phyloP scores from a whole-genome alignment of 331 rosid genomes.

The Quercus lobata region DNA sequence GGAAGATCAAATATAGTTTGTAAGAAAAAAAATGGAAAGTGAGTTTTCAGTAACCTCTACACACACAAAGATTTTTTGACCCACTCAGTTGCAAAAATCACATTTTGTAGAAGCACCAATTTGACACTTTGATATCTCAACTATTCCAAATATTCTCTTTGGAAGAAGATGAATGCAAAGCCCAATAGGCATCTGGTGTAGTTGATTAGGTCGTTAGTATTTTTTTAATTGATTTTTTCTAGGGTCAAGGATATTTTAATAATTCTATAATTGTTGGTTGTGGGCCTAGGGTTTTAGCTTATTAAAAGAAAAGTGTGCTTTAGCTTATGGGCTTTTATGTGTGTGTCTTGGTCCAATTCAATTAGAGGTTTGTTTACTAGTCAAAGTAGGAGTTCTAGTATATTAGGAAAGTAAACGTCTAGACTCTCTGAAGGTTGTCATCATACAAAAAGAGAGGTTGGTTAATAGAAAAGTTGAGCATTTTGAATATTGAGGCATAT shows the following conservation, averaged over 20 bases:
- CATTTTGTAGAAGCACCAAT: too few species aligned
- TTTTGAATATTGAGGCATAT: too few species aligned
- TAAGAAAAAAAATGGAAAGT: constrained; percentile 3
- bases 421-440: too few species aligned
- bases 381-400: not conserved
- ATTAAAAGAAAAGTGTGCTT: not conserved
- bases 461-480: too few species aligned
- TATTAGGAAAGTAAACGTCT: too few species aligned
- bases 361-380: not conserved
- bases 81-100: too few species aligned
- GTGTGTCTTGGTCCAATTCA: not conserved
- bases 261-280: not conserved
- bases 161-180: not conserved
- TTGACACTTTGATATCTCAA: too few species aligned
- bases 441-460: too few species aligned
- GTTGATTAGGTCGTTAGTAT: not conserved
- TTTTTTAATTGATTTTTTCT: not conserved
- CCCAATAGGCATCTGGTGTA: not conserved
- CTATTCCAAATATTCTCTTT: not conserved
- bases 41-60: too few species aligned
- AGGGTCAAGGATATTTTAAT: not conserved
- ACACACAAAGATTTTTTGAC: too few species aligned
- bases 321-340: not conserved
- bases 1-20: not conserved
- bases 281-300: not conserved